Conservation (phyloP, 352 stramenopile genomes). For the Globisporangium takayamanum region DNA sequence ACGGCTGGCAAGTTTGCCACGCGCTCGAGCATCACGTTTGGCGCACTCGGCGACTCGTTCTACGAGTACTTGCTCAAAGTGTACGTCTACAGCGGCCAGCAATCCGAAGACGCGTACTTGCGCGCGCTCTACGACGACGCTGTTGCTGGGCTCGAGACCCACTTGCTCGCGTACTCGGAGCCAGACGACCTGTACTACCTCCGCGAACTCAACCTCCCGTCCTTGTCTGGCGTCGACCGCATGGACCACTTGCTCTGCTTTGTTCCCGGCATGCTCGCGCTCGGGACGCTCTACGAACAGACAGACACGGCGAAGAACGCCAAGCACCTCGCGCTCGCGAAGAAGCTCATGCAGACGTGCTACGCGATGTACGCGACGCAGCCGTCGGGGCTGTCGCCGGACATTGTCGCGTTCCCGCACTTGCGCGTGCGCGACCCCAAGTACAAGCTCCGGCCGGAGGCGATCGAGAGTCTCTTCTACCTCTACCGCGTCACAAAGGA, state of each 20-base stretch:
- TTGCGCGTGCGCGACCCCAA: slow-evolving; percentile 58
- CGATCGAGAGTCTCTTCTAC: slow-evolving; percentile 95
- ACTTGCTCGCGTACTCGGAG: slow-evolving; percentile 78
- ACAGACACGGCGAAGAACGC: slow-evolving; percentile 61
- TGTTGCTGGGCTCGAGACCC: slow-evolving; percentile 90
- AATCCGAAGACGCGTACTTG: slow-evolving; percentile 49
- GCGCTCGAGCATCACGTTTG: slow-evolving; percentile 81
- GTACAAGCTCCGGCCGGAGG: slow-evolving; percentile 95
- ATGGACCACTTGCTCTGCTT: slow-evolving; percentile 98
- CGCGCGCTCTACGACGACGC: slow-evolving; percentile 92
- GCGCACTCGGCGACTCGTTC: slow-evolving; percentile 93
- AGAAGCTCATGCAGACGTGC: slow-evolving; percentile 89
- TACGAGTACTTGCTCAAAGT: slow-evolving; percentile 99
- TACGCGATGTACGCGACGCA: slow-evolving; percentile 93
- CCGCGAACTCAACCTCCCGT: slow-evolving; percentile 50
- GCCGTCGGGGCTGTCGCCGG: slow-evolving; percentile 90
- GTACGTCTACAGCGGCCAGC: slow-evolving; percentile 93
- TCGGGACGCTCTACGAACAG: slow-evolving; percentile 80
- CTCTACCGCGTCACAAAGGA: slow-evolving; percentile 94
- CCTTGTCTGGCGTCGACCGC: slow-evolving; percentile 36
- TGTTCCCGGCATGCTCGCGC: slow-evolving; percentile 87
- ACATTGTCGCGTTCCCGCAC: slow-evolving; percentile 88
- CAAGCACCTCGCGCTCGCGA: slow-evolving; percentile 83
- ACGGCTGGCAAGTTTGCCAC: slow-evolving; percentile 22
- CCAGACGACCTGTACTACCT: slow-evolving; percentile 61